Base-by-base conservation (phyloP, 352 stramenopile species). In the Elongisporangium undulatum region DNA sequence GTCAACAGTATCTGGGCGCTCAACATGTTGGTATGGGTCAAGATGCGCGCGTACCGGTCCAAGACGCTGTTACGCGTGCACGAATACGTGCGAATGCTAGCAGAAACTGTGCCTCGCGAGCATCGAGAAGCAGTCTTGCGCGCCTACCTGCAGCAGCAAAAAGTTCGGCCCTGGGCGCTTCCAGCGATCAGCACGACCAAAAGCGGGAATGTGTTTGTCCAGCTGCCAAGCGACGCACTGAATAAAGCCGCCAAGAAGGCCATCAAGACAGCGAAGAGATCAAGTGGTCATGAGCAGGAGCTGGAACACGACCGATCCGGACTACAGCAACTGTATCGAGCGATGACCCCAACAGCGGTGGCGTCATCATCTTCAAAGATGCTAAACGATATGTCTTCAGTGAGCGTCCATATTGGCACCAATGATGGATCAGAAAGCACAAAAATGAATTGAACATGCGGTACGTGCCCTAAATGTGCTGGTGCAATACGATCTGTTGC, bases 1-100 rank as follows among this genome's bases (percentile, higher is more conserved):
- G 63, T 78, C 12, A 82, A 85, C 52, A 49, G 78, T 19, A 57
- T 68, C 13, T 82, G 75, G 72, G 64, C 50, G 2, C 3, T 69
- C 0, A 66, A 71, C 24, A 62, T 75, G 7, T 17, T 63, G 9
- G 34, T 60, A 8, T 79, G 65, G 61, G 63, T 82, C 12, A 70
- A 74, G 8, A 64, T 61, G 0, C 75, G 73, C 13, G 51, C 51
- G 10, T 57, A 71, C 8, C 51, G 56, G 3, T 64, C 62, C 16
- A 41, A 60, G 2, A 60, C 69, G 20, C 52, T 80, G 0, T 55
- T 81, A 4, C 62, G 72, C 58, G 69, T 77, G 1, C 71, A 77
- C 53, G 65, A 84, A 48, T 68, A 68, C 26, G 69, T 79, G 6
- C 64, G 63, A 23, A 67, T 75, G n/a, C 63, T 81, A 39, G 67